Conservation (phyloP, 2,329 filamentous ascomycete genomes). For the Amesomyces nigricolor region DNA sequence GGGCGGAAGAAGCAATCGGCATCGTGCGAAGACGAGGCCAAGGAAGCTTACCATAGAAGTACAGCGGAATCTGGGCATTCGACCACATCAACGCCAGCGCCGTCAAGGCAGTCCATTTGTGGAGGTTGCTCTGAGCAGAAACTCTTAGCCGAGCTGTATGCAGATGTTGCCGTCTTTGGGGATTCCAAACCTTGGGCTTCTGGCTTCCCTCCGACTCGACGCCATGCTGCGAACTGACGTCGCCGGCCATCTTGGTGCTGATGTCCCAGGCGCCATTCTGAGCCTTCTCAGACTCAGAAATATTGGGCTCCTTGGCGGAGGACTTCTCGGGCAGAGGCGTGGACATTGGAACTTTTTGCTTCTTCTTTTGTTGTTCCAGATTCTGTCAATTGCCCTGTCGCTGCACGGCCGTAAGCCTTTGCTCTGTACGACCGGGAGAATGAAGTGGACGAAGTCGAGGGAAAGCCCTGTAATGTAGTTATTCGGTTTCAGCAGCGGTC, state of each 20-base stretch:
- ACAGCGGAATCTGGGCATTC: constrained; percentile 29
- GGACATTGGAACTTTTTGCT: not conserved
- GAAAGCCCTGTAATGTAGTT: not conserved
- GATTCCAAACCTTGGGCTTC: not conserved
- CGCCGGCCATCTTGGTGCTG: not conserved
- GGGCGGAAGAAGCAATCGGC: not conserved
- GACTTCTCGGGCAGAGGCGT: not conserved
- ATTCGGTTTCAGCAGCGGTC: not conserved
- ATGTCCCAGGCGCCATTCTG: not conserved
- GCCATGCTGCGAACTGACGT: not conserved
- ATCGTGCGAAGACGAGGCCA: not conserved
- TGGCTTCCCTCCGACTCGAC: not conserved
- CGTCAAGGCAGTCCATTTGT: constrained; percentile 26
- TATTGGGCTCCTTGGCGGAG: not conserved
- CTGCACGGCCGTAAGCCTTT: constrained; percentile 9
- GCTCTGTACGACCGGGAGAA: not conserved
- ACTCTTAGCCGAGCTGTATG: not conserved
- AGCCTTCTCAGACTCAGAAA: not conserved
- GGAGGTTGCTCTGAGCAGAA: constrained; percentile 8
- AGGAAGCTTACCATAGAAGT: constrained; percentile 26
- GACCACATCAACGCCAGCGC: constrained; percentile 30
- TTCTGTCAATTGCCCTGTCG: not conserved
- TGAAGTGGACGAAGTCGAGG: not conserved
- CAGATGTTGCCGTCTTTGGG: too few species aligned
- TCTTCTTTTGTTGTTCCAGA: not conserved